Evolutionary conservation across 257 asterid species (phyloP).

Genomic region (Prunella vulgaris): DNA sequence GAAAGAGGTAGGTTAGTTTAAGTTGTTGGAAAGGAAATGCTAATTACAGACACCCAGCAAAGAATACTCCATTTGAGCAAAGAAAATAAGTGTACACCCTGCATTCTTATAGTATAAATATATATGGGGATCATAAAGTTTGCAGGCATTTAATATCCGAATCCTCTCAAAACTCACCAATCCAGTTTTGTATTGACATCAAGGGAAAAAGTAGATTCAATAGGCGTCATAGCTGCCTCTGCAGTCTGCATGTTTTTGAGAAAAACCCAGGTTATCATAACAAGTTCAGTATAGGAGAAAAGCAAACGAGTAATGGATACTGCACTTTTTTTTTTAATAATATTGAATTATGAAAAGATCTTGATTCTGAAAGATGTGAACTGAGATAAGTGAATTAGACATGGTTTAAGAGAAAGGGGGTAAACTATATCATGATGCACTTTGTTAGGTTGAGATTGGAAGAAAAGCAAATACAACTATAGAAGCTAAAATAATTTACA

Average conservation of each 20-base stretch:
- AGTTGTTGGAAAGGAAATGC: not conserved
- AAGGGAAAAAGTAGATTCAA: constrained; percentile 96
- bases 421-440: not conserved
- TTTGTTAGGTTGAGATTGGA: not conserved
- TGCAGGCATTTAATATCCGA: not conserved
- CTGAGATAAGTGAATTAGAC: not conserved
- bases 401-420: not conserved
- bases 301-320: not conserved
- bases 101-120: not conserved
- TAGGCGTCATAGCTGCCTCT: constrained; percentile 97
- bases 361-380: not conserved
- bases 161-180: constrained; percentile 59
- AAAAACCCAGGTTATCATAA: constrained; percentile 7
- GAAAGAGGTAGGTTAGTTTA: not conserved
- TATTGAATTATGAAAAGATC: not conserved
- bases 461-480: not conserved
- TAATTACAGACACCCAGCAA: not conserved
- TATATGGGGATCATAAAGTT: not conserved
- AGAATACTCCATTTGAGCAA: not conserved
- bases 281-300: not conserved
- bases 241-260: constrained; percentile 62
- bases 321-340: not conserved
- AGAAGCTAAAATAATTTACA: not conserved
- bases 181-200: constrained; percentile 82
- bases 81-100: not conserved